Evolutionary conservation across 2,329 filamentous ascomycete genomes (phyloP).

Genomic region (Rachicladosporium sp.): DNA sequence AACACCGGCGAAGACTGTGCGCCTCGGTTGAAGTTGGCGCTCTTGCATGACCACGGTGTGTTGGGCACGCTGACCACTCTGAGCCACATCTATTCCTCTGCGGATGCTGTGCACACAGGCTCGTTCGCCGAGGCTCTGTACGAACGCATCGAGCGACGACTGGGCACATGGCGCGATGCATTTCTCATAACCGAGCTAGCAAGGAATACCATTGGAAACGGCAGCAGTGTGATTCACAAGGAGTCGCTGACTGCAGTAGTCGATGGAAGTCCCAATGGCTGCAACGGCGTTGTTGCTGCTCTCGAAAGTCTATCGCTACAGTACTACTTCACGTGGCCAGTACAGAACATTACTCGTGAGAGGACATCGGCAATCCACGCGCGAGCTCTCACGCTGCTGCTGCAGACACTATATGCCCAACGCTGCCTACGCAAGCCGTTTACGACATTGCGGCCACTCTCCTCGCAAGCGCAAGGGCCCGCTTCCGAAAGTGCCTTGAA

Average conservation of each 20-base stretch:
- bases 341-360: slow-evolving; percentile 60
- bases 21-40: slow-evolving; percentile 48
- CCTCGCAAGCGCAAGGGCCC: slow-evolving; percentile 22
- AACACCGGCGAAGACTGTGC: slow-evolving; percentile 62
- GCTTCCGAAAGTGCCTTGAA: slow-evolving; percentile 32
- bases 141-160: slow-evolving; percentile 51
- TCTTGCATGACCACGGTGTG: slow-evolving; percentile 60
- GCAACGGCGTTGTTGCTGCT: slow-evolving; percentile 3
- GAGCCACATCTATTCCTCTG: slow-evolving; percentile 62
- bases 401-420: slow-evolving; percentile 64
- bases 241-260: slow-evolving; percentile 37
- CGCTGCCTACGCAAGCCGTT: slow-evolving; percentile 48
- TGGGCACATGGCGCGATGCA: slow-evolving; percentile 61
- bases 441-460: slow-evolving; percentile 17
- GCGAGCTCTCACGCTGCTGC: slow-evolving; percentile 58
- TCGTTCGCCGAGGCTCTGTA: slow-evolving; percentile 59
- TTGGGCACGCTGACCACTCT: slow-evolving; percentile 53
- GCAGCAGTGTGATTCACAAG: slow-evolving; percentile 48
- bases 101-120: slow-evolving; percentile 57
- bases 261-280: background rate
- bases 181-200: slow-evolving; percentile 69
- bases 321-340: slow-evolving; percentile 39
- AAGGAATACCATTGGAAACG: slow-evolving; percentile 57
- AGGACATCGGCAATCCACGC: slow-evolving; percentile 56
- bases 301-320: slow-evolving; percentile 10